Conservation (phyloP, 2,329 filamentous ascomycete genomes). For the Pleurostoma richardsiae region DNA sequence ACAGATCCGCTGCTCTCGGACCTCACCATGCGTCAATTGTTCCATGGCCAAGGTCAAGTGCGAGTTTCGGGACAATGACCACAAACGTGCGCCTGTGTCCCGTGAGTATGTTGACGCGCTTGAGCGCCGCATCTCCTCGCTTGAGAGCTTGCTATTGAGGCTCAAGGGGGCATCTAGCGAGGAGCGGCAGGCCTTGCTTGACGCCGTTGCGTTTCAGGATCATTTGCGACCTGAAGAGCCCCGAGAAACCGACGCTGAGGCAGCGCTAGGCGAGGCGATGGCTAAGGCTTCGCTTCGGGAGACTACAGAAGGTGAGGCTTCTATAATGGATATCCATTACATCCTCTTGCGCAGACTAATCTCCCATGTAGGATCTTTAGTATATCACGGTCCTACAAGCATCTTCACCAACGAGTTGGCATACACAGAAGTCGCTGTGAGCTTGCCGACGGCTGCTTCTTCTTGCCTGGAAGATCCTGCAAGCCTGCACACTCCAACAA, state of each 20-base stretch:
- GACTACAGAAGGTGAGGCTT: not conserved
- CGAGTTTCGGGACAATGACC: constrained; percentile 11
- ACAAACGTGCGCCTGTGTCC: constrained; percentile 9
- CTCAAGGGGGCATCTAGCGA: constrained; percentile 26
- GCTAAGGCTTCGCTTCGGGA: constrained; percentile 6
- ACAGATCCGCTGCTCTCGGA: constrained; percentile 13
- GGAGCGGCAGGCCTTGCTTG: constrained; percentile 19
- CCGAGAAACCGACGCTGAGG: not conserved
- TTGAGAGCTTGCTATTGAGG: constrained; percentile 6
- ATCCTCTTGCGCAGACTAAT: not conserved
- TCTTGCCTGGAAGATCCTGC: not conserved
- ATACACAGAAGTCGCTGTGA: not conserved
- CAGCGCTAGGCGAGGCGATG: not conserved
- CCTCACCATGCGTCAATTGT: constrained; percentile 10
- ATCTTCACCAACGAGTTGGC: constrained; percentile 3
- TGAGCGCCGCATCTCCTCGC: constrained; percentile 3
- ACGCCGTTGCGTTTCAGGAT: constrained; percentile 26
- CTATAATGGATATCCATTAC: too few relatives aligned
- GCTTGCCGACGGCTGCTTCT: not conserved
- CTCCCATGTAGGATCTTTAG: not conserved
- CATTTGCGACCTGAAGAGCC: not conserved
- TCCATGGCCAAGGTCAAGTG: constrained; percentile 6
- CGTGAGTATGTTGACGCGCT: constrained; percentile 8
- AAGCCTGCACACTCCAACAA: not conserved
- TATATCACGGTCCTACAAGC: constrained; percentile 5